Evolutionary conservation across 352 stramenopile genomes (phyloP).

Genomic region (Saprolegnia parasitica): DNA sequence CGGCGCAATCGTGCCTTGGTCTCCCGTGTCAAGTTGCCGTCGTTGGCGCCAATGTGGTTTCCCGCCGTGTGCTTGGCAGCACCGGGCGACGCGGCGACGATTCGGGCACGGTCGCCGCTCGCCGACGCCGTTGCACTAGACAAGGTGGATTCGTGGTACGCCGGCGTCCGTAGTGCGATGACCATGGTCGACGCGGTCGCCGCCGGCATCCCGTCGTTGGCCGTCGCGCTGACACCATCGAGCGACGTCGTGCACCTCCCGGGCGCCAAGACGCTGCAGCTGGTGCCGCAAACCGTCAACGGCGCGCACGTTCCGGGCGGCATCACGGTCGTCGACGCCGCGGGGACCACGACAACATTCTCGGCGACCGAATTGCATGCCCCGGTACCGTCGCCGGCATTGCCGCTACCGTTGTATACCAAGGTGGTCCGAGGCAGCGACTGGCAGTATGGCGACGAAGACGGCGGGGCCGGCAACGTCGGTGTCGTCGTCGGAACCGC

Average conservation of each 20-base stretch:
- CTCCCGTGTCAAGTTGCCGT: not conserved
- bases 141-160: not conserved
- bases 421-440: slow-evolving; percentile 52
- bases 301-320: not conserved
- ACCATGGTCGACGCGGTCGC: not conserved
- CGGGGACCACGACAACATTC: not conserved
- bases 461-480: slow-evolving; percentile 49
- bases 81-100: slow-evolving; percentile 1
- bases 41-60: not conserved
- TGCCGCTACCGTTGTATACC: not conserved
- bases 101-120: not conserved
- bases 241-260: not conserved
- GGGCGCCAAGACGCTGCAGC: not conserved
- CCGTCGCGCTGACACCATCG: not conserved
- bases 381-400: not conserved
- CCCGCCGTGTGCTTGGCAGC: not conserved
- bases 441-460: slow-evolving; percentile 70
- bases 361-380: not conserved
- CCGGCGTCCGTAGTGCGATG: not conserved
- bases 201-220: not conserved
- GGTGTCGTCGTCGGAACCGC: slow-evolving; percentile 55
- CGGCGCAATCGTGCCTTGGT: not conserved
- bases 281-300: not conserved
- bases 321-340: not conserved
- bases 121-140: not conserved